Evolutionary conservation across 371 early-diverging fungal species (phyloP), one percentile per base, ranked within the genome.

Genomic region (Dichotomocladium elegans): DNA sequence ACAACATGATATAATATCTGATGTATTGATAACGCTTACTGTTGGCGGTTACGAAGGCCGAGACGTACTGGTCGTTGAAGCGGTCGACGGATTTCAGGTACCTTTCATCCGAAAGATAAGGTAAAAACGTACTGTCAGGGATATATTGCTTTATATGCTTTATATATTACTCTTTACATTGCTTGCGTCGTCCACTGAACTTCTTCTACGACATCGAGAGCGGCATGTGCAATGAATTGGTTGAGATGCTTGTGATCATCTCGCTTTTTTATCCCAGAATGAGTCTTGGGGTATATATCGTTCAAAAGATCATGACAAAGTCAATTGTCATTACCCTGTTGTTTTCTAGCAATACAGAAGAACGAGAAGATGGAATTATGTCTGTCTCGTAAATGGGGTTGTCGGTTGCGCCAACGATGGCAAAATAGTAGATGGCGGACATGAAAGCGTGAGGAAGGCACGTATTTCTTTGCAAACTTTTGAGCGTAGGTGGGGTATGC

Each of bases 181-280:
- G 86, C 79, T 47, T 79, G 89, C 21, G 90, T 89, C 41, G 72
- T 81, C 93, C 92, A 93, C 62, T 89, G 88, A 22, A 89, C 78
- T 61, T 96, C 98, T 57, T 96, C 97, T 10, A 98, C 91, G 29
- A 95, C 81, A 72, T 98, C 98, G 34, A 98, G 81, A 14, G 96
- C 93, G 2, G 96, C 87, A 66, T 98, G 96, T 14, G 91, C 87
- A 41, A 97, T 90, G 61, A 97, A 98, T 60, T 98, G 98, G 58
- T 92, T 93, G 53, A 98, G 67, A 66, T 95, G 94, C 47, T 87
- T 83, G 61, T 84, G 81, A 48, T 96, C 97, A 53, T 94, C 91
- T 53, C 78, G 78, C 74, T 87, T 58, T 4, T 25, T 15, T 40
- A 25, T n/a, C 27, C 29, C 21, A 28, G 41, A 51, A 26, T 1